phyloP scores from a whole-genome alignment of 345 rosid genomes.

The Populus tremula region DNA sequence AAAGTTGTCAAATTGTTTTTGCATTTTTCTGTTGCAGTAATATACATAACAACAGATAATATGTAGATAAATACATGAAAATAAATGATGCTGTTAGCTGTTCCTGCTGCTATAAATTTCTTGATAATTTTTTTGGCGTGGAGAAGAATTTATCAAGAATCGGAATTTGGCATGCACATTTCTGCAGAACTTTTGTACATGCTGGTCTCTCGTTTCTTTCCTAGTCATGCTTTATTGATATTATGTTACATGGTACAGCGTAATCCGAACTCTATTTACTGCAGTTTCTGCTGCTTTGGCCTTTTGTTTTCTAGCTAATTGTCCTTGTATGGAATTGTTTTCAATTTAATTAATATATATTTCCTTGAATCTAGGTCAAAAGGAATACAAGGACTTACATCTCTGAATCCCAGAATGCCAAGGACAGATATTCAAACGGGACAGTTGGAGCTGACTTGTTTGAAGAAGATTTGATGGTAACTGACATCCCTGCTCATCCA shows the following conservation, averaged over 20 bases:
- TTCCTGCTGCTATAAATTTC: background rate
- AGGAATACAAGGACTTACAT: constrained; percentile 53
- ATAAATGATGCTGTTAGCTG: background rate
- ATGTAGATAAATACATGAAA: background rate
- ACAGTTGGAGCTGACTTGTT: constrained; percentile 41
- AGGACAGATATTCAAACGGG: constrained; percentile 42
- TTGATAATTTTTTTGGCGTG: background rate
- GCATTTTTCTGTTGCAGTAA: background rate
- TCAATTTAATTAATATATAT: background rate
- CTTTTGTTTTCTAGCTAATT: background rate
- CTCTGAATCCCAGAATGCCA: constrained; percentile 44
- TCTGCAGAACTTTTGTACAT: background rate
- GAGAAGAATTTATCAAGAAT: background rate
- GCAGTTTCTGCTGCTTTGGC: background rate
- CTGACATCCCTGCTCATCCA: constrained; percentile 75
- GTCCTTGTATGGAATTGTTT: background rate
- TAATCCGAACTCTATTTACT: background rate
- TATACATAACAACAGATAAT: background rate
- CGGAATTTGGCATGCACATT: background rate
- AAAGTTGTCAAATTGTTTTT: constrained; percentile 10
- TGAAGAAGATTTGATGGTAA: constrained; percentile 50
- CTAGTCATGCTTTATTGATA: constrained; percentile 1
- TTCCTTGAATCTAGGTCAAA: constrained; percentile 47
- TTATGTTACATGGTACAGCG: background rate
- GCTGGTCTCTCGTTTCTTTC: background rate